Percentiles rank a stretch among this genome's conserved stretches.
Conservation (phyloP, 2,329 filamentous ascomycete species). For the Colletotrichum eremochloae region DNA sequence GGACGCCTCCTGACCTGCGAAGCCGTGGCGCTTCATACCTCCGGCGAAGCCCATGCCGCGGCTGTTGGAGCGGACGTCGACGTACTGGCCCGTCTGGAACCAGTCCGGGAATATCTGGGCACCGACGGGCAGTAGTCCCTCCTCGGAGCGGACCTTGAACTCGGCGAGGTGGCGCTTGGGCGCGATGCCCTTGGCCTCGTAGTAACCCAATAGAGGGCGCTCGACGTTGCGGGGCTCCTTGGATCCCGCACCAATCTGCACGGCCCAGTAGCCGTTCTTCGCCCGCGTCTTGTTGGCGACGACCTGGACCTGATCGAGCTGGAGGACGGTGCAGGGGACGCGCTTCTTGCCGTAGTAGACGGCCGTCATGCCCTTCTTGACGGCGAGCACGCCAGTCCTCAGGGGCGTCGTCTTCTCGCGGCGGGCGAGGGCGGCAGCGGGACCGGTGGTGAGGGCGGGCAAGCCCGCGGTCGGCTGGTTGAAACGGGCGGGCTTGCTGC, state of each 20-base stretch:
- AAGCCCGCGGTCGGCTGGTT: slow-evolving; percentile 71
- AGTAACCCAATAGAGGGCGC: slow-evolving; percentile 89
- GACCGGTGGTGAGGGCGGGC: slow-evolving; percentile 68
- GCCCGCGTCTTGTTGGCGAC: slow-evolving; percentile 86
- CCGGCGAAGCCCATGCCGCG: slow-evolving; percentile 95
- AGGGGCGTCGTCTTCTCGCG: slow-evolving; percentile 70
- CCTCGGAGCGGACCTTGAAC: slow-evolving; percentile 83
- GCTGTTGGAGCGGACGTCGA: slow-evolving; percentile 84
- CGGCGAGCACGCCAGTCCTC: slow-evolving; percentile 85
- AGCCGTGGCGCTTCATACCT: slow-evolving; percentile 98
- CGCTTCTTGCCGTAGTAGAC: slow-evolving; percentile 85
- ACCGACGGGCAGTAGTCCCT: slow-evolving; percentile 82
- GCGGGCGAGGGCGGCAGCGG: slow-evolving; percentile 71
- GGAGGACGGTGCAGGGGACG: slow-evolving; percentile 90
- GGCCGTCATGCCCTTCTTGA: slow-evolving; percentile 97
- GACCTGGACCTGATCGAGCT: slow-evolving; percentile 93
- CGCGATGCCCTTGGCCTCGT: slow-evolving; percentile 82
- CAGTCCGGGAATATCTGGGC: slow-evolving; percentile 84
- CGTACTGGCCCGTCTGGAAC: slow-evolving; percentile 91
- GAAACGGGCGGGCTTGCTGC: slow-evolving; percentile 68
- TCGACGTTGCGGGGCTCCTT: slow-evolving; percentile 81
- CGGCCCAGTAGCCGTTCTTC: slow-evolving; percentile 91
- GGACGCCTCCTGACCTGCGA: slow-evolving; percentile 86
- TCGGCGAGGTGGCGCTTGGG: slow-evolving; percentile 89
- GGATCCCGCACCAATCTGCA: slow-evolving; percentile 86